Base-by-base conservation (phyloP, 106 monocot genomes). In the Acorus calamus region DNA sequence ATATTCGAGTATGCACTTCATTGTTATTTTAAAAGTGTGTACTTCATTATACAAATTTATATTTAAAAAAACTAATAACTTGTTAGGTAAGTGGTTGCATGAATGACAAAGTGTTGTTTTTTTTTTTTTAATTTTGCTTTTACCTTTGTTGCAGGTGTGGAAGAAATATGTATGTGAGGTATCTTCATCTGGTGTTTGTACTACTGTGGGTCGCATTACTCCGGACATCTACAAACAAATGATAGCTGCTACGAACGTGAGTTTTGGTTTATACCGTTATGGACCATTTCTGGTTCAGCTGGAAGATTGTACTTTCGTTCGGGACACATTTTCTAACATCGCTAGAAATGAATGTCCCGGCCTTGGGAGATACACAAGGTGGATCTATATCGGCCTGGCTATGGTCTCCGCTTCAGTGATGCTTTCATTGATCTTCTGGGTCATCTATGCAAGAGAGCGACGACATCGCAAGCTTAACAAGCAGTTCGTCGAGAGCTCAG, bases 371-470 rank as follows among this genome's bases (percentile, higher is more conserved):
- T 77, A 91, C 60, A 91, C 70, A 47, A 67, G 62, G 44, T 81
- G 78, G 87, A 76, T 85, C 11, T 91, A 85, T 48, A 45, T 77
- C 0, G 96, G 96, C 4, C 69, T 96, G 53, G 71, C 73, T 6
- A 51, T 85, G 60, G 85, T 91, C 11, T 84, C 96, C 0, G 73
- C 72, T 5, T 79, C 91, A 0, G 84, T 87, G 46, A 78, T 96
- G 96, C 58, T 96, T 14, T 96, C 96, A 5, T 53, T 85, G 44
- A 70, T 91, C 49, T 96, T 91, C 54, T 96, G 96, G 96, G 72
- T 96, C 14, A 64, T 91, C 11, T 87, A 87, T 50, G 78, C 77
- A 4, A 74, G 84, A 54, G 91, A 96, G 64, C 64, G 83, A 70
- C 64, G 80, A 60, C 96, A 91, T 47, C 74, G 87, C 13, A 53